A percentile compares a stretch with the other conserved stretches of the same genome.
Evolutionary conservation across 257 asterid species (phyloP).

Genomic region (Fraxinus pennsylvanica): DNA sequence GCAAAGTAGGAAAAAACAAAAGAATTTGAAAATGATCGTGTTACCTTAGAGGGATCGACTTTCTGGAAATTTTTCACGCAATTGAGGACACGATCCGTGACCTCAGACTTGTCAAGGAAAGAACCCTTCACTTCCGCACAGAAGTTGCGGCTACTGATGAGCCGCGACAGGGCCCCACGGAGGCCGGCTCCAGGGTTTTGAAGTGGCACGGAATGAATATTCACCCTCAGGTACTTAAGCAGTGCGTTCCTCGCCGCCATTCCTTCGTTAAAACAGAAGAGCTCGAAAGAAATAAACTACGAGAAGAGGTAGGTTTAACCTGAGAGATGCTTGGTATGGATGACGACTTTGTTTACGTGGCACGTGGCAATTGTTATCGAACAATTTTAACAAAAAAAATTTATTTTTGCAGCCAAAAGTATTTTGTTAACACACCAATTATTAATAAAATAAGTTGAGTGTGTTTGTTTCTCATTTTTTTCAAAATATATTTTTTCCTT

Average conservation of each 20-base stretch:
- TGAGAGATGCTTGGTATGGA: neutral
- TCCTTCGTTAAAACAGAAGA: neutral
- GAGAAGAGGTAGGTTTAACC: neutral
- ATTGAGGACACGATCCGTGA: slow-evolving; percentile 70
- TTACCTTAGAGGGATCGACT: slow-evolving; percentile 79
- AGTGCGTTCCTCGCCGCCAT: slow-evolving; percentile 77
- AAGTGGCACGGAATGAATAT: slow-evolving; percentile 35
- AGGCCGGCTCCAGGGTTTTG: slow-evolving; percentile 33
- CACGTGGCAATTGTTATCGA: too few relatives aligned
- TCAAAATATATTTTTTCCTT: too few relatives aligned
- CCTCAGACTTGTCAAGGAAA: slow-evolving; percentile 85
- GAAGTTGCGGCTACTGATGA: slow-evolving; percentile 60
- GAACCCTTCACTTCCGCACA: slow-evolving; percentile 68
- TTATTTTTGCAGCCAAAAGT: too few relatives aligned
- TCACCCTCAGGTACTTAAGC: slow-evolving; percentile 65
- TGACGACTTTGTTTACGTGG: too few relatives aligned
- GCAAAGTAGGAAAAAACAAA: neutral
- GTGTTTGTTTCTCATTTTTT: too few relatives aligned
- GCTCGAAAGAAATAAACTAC: neutral
- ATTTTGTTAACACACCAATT: too few relatives aligned
- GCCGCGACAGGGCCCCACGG: slow-evolving; percentile 40
- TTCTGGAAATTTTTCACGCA: slow-evolving; percentile 76
- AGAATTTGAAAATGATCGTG: neutral
- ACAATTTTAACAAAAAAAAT: too few relatives aligned
- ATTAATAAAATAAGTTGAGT: too few relatives aligned